Evolutionary conservation across 169 alveolate genomes (phyloP), one percentile per base, ranked within the genome.

Genomic region (Plasmodium ovale): DNA sequence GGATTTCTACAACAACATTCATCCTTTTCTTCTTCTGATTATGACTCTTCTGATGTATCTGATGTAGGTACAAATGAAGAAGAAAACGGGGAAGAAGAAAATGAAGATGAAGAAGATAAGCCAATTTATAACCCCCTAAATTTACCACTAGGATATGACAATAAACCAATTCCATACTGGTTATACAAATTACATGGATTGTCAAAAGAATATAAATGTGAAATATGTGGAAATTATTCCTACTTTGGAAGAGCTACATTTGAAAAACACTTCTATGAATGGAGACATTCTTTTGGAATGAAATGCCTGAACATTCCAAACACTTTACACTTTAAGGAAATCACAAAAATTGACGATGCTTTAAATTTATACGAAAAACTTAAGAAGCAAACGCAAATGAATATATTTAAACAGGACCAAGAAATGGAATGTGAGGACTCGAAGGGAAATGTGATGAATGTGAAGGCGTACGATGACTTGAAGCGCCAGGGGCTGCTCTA

Each of bases 121-220:
- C 98, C 98, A 1, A 95, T 97, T 58, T 97, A 98, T 94, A 99
- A 99, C 90, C 99, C 99, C 5, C 95, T 97, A 82, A 98, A 98
- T 91, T 95, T 98, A 19, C 99, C 99, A 6, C 95, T 98, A 89
- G 96, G 99, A 3, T 98, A 98, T 97, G 99, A 99, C 93, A 99
- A 99, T 21, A 98, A 97, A 87, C 99, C 99, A 14, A 97, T 99
- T 51, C 99, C 99, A 7, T 99, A 97, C 93, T 99, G 99, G 99
- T 96, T 99, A 59, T 99, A 98, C 95, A 99, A 99, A 87, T 95
- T 98, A 44, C 99, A 98, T 88, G 99, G 99, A 2, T 94, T 98
- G 58, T 99, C 99, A n/a, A 94, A 97, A 67, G 99, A 98, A 92
- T 98, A 96, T 94, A 98, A 97, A 92, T 98, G 99, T 77, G 99